Base-by-base conservation (phyloP, 1,284 basidiomycete genomes). In the Cerrena zonata region DNA sequence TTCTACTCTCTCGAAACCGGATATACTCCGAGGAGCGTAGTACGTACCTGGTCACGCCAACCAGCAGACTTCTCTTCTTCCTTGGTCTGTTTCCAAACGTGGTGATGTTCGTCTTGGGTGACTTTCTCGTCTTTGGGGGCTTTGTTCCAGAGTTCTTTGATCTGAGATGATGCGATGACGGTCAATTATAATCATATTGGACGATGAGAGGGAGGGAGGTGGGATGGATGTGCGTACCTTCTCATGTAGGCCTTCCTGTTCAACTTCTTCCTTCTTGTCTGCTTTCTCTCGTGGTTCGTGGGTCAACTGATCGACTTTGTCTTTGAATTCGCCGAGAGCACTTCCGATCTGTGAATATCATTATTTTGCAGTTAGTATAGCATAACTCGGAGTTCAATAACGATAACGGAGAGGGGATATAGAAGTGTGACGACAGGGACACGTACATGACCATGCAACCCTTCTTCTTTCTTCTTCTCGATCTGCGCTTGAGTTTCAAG, bases 31-130 rank as follows among this genome's bases (percentile, higher is more conserved):
- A n/a, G n/a, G 27, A 48, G 23, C 37, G 13, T 38, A n/a, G n/a
- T n/a, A n/a, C n/a, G n/a, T n/a, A 52, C 51, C 45, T 52, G 36
- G 5, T 52, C 51, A 21, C 47, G 22, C 51, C 51, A 52, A 3
- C 47, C 47, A 11, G 36, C 51, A 19, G 18, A n/a, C 5, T 22
- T 45, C 22, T 27, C 38, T 11, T 45, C 40, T 4, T 26, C 21
- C 12, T 22, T 47, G 15, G 21, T 18, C 21, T 26, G 7, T 24
- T 48, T 40, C 50, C 50, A 48, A 13, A 48, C 15, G 10, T 48
- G 21, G 24, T 43, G 36, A 24, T 52, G 50, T 22, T 48, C 39
- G 15, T 52, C 38, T 34, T 45, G 51, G 25, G 24, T 47, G 11
- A n/a, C 21, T 23, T 38, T 40, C 40, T 47, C 51, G 15, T 49